phyloP scores from a whole-genome alignment of 163 green algal genomes.

The Scenedesmus sp. region DNA sequence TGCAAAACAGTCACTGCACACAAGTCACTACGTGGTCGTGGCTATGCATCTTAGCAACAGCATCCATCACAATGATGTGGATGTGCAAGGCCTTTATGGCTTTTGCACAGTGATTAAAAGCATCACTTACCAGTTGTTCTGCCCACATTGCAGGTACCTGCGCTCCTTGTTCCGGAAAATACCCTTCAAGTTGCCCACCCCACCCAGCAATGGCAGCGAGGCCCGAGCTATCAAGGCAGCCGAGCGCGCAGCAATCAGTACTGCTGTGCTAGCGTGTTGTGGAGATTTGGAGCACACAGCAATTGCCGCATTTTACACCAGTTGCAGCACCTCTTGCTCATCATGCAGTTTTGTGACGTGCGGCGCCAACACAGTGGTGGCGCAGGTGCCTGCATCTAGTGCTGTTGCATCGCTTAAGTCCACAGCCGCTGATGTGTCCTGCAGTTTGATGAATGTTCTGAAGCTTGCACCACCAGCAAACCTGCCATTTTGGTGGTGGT shows the following conservation, averaged over 20 bases:
- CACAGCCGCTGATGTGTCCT: background rate
- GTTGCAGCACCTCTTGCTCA: background rate
- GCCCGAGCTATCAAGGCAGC: background rate
- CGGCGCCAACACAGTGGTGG: background rate
- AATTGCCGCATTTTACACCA: background rate
- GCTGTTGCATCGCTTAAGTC: background rate
- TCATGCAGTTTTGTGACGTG: background rate
- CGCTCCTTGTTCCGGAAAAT: background rate
- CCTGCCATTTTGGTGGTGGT: constrained; percentile 50
- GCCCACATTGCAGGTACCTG: background rate
- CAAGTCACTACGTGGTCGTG: no score
- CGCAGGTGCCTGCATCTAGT: constrained; percentile 1
- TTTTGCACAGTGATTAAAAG: background rate
- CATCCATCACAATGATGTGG: background rate
- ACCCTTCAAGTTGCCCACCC: constrained; percentile 31
- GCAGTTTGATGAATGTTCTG: background rate
- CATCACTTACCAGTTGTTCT: background rate
- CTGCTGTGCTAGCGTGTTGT: background rate
- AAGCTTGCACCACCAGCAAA: background rate
- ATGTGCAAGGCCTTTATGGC: no score
- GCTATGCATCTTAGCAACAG: background rate
- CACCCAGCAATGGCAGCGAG: background rate
- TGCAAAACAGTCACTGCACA: no score
- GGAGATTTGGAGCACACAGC: background rate
- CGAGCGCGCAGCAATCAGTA: background rate